phyloP scores from a whole-genome alignment of 129 eudicot species.

The Flaveria sonorensis region DNA sequence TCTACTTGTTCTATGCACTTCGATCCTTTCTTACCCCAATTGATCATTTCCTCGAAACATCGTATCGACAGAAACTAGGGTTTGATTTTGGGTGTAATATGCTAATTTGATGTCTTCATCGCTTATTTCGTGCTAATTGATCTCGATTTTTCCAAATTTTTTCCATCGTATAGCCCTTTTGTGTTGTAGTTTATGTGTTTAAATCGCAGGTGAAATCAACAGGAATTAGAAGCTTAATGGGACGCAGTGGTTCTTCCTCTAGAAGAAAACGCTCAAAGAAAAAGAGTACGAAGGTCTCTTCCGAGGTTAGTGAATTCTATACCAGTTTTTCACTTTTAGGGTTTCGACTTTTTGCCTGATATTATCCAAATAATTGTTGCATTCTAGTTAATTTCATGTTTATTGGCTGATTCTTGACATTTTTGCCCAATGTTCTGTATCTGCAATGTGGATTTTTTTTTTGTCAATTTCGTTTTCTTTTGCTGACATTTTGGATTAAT shows the following conservation, averaged over 20 bases:
- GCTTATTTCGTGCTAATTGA: conserved; percentile 6
- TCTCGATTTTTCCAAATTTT: not conserved
- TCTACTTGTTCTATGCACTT: too few species aligned
- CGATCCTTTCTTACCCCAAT: not conserved
- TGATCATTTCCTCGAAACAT: conserved; percentile 15
- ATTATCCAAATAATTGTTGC: conserved; percentile 6
- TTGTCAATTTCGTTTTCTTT: too few species aligned
- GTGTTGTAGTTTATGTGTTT: conserved; percentile 10
- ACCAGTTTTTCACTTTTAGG: conserved; percentile 37
- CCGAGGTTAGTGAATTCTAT: not conserved
- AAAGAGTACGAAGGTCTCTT: conserved; percentile 15
- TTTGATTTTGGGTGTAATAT: conserved; percentile 3
- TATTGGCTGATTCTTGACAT: not conserved
- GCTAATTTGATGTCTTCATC: conserved; percentile 14
- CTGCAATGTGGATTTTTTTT: too few species aligned
- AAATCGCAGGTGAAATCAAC: conserved; percentile 38
- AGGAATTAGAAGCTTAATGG: conserved; percentile 38
- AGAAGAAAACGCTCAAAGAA: conserved; percentile 21
- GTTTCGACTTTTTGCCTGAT: conserved; percentile 38
- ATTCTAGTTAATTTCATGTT: not conserved
- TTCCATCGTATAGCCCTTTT: not conserved
- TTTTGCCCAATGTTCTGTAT: not conserved
- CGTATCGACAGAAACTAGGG: not conserved
- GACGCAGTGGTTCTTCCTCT: conserved; percentile 50
- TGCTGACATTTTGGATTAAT: not conserved